Percentiles rank a stretch among this genome's conserved stretches.
Evolutionary conservation across 306 rosid species (phyloP).

Genomic region (Mimosa bimucronata): DNA sequence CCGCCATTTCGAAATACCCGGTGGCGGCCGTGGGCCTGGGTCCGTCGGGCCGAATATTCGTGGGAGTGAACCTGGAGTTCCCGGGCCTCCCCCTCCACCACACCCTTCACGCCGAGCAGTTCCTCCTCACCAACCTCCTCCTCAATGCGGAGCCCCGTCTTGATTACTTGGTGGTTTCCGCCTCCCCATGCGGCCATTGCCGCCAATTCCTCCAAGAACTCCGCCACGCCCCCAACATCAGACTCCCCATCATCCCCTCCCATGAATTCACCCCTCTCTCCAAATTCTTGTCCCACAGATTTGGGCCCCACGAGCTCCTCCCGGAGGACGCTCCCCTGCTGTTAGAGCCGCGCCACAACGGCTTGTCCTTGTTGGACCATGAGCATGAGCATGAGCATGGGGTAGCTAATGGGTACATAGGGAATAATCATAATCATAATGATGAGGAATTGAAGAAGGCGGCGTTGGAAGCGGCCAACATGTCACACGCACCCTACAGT

Average conservation of each 20-base stretch:
- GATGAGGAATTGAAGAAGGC: constrained; percentile 36
- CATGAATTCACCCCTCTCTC: constrained; percentile 53
- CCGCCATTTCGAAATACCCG: constrained; percentile 77
- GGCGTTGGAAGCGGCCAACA: constrained; percentile 79
- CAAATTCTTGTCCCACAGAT: constrained; percentile 63
- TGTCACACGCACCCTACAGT: constrained; percentile 87
- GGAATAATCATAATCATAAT: too few species aligned
- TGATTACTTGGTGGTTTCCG: constrained; percentile 68
- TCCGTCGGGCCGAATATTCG: constrained; percentile 74
- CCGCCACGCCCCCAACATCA: constrained; percentile 60
- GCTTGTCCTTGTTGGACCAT: constrained; percentile 36
- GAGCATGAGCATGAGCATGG: too few species aligned
- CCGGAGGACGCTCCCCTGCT: constrained; percentile 58
- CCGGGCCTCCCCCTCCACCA: constrained; percentile 89
- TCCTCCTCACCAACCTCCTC: constrained; percentile 75
- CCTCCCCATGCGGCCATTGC: constrained; percentile 96
- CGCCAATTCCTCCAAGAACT: constrained; percentile 91
- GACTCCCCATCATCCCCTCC: constrained; percentile 54
- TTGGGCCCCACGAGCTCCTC: constrained; percentile 85
- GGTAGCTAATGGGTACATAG: constrained; percentile 26
- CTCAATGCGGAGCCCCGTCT: constrained; percentile 62
- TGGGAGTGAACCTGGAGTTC: constrained; percentile 92
- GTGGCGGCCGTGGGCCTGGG: constrained; percentile 84
- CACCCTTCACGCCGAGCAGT: constrained; percentile 95
- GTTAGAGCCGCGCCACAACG: constrained; percentile 58